Conservation (phyloP, 2,329 filamentous ascomycete species). For the Aspergillus puulaauensis region DNA sequence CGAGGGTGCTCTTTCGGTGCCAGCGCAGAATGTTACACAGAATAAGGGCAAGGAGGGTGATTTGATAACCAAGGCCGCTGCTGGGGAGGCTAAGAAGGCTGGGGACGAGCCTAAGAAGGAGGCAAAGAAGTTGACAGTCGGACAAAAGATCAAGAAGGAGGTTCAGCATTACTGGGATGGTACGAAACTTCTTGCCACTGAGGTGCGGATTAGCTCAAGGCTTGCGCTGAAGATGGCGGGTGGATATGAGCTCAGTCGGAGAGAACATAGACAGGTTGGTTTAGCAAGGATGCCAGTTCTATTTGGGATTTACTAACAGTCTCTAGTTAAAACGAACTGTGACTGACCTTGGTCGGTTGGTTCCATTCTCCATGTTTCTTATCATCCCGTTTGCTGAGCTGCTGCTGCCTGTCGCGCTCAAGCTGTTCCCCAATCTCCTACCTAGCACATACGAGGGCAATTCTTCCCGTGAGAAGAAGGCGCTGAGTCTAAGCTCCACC, state of each 20-base stretch:
- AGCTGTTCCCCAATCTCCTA: constrained; percentile 94
- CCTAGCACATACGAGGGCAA: constrained; percentile 96
- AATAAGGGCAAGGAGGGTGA: constrained; percentile 58
- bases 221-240: constrained; percentile 96
- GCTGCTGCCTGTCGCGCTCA: constrained; percentile 84
- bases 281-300: not conserved
- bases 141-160: constrained; percentile 95
- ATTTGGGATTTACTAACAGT: constrained; percentile 10
- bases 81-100: constrained; percentile 55
- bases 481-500: constrained; percentile 74
- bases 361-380: constrained; percentile 95
- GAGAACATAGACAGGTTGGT: constrained; percentile 79
- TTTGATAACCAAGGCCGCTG: constrained; percentile 59
- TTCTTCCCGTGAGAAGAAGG: constrained; percentile 87
- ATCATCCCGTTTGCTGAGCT: constrained; percentile 96
- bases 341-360: constrained; percentile 85
- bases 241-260: constrained; percentile 90
- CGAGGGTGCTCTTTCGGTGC: constrained; percentile 40
- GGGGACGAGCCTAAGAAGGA: constrained; percentile 64
- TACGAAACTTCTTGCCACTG: constrained; percentile 87
- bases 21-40: constrained; percentile 45
- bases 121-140: constrained; percentile 81
- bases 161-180: constrained; percentile 96
- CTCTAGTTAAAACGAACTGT: constrained; percentile 79
- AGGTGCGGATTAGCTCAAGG: constrained; percentile 88